Evolutionary conservation across 495 filamentous ascomycete genomes (phyloP).

Genomic region (Penicillium bovifimosum): DNA sequence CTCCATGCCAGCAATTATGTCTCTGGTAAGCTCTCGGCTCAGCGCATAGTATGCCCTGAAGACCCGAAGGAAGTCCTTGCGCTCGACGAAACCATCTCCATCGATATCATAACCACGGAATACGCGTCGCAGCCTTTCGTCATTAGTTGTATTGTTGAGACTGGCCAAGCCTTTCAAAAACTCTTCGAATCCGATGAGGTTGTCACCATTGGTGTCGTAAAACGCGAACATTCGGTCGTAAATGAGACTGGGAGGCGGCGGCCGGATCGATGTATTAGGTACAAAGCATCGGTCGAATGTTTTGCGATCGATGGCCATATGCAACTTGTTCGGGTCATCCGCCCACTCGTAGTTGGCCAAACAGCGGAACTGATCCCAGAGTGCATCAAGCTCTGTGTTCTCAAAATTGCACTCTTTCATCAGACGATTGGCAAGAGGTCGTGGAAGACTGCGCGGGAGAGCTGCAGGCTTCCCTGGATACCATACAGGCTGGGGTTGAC

Average conservation of each 20-base stretch:
- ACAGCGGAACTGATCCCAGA: slow-evolving; percentile 95
- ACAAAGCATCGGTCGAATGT: slow-evolving; percentile 89
- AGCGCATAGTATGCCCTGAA: slow-evolving; percentile 87
- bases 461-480: slow-evolving; percentile 83
- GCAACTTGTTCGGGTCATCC: slow-evolving; percentile 71
- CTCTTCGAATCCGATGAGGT: slow-evolving; percentile 88
- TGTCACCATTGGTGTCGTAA: slow-evolving; percentile 86
- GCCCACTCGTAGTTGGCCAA: slow-evolving; percentile 80
- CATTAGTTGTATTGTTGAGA: slow-evolving; percentile 61
- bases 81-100: slow-evolving; percentile 77
- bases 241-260: slow-evolving; percentile 77
- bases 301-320: slow-evolving; percentile 80
- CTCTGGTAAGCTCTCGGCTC: slow-evolving; percentile 75
- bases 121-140: slow-evolving; percentile 63
- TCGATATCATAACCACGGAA: slow-evolving; percentile 92
- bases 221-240: slow-evolving; percentile 96
- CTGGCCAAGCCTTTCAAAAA: slow-evolving; percentile 81
- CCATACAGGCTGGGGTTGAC: slow-evolving; percentile 71
- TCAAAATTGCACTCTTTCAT: slow-evolving; percentile 71
- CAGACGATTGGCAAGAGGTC: slow-evolving; percentile 57
- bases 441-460: slow-evolving; percentile 57
- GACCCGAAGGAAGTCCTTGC: slow-evolving; percentile 86
- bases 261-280: slow-evolving; percentile 68
- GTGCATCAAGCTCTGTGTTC: slow-evolving; percentile 76
- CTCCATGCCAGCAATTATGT: slow-evolving; percentile 76